These are phyloP conservation scores for Agaricus subrufescens DNA, from an alignment of 768 basidiomycete species.

Conservation along the genomic window DNA sequence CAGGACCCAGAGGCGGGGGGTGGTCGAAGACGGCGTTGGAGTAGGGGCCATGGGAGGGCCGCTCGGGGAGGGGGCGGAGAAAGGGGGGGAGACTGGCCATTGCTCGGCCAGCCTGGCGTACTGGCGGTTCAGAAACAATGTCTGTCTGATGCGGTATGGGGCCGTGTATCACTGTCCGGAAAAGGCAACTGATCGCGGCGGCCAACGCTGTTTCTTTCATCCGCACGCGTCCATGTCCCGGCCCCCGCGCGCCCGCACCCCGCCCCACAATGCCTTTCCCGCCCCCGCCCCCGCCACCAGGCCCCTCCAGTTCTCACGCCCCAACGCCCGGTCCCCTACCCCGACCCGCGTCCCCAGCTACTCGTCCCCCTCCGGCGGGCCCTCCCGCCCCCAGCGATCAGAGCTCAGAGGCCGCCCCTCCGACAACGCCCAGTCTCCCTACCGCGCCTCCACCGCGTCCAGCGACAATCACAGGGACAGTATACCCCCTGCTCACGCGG, in stretches of 20 bases:
- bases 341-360: slow-evolving; percentile 41
- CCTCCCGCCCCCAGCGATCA: slow-evolving; percentile 63
- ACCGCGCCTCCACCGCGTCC: slow-evolving; percentile 38
- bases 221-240: slow-evolving; percentile 45
- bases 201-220: not conserved
- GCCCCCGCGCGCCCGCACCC: slow-evolving; percentile 48
- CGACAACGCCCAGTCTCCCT: slow-evolving; percentile 30
- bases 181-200: slow-evolving; percentile 1
- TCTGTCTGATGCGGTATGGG: not conserved
- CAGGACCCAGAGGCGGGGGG: slow-evolving; percentile 29
- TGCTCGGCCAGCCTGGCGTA: not conserved
- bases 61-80: slow-evolving; percentile 14
- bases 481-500: slow-evolving; percentile 42
- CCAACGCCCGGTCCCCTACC: slow-evolving; percentile 35
- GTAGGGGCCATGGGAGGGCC: slow-evolving; percentile 13
- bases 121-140: not conserved
- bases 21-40: slow-evolving; percentile 35
- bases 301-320: slow-evolving; percentile 59
- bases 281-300: slow-evolving; percentile 41
- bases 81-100: slow-evolving; percentile 27
- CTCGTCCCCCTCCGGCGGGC: slow-evolving; percentile 36
- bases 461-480: slow-evolving; percentile 46
- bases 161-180: not conserved
- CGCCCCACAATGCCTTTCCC: slow-evolving; percentile 41
- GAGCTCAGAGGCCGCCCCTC: slow-evolving; percentile 55